Evolutionary conservation across 2,329 filamentous ascomycete species (phyloP).

Genomic region (Cadophora malorum): DNA sequence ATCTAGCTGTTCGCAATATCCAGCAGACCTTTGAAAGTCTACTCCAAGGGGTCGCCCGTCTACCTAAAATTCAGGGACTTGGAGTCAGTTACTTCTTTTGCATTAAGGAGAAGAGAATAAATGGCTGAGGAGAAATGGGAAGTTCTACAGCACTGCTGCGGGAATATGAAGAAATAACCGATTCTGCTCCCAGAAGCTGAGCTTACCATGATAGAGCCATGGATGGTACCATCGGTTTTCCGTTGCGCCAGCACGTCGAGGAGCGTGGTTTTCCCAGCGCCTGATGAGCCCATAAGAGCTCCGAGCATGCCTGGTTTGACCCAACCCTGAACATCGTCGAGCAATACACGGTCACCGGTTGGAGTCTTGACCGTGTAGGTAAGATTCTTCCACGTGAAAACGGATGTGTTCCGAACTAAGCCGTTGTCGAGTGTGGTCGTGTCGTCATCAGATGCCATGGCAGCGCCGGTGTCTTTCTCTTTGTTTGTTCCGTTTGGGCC

Average conservation of each 20-base stretch:
- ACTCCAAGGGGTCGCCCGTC: slow-evolving; percentile 71
- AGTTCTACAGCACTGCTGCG: no score
- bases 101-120: no score
- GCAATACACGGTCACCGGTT: slow-evolving; percentile 67
- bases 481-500: no score
- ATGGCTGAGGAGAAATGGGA: no score
- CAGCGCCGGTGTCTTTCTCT: no score
- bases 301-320: slow-evolving; percentile 74
- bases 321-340: slow-evolving; percentile 84
- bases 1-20: slow-evolving; percentile 93
- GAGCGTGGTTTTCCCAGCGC: slow-evolving; percentile 66
- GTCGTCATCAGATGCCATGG: no score
- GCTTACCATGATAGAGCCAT: no score
- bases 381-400: slow-evolving; percentile 79
- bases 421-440: no score
- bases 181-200: no score
- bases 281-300: slow-evolving; percentile 63
- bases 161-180: no score
- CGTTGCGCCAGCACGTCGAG: slow-evolving; percentile 64
- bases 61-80: no score
- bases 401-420: slow-evolving; percentile 68
- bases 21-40: slow-evolving; percentile 77
- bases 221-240: slow-evolving; percentile 85
- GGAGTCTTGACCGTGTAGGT: slow-evolving; percentile 69
- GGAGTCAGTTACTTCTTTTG: no score